Conservation (phyloP, 805 yeast genomes). For the Saturnispora gosingensis region DNA sequence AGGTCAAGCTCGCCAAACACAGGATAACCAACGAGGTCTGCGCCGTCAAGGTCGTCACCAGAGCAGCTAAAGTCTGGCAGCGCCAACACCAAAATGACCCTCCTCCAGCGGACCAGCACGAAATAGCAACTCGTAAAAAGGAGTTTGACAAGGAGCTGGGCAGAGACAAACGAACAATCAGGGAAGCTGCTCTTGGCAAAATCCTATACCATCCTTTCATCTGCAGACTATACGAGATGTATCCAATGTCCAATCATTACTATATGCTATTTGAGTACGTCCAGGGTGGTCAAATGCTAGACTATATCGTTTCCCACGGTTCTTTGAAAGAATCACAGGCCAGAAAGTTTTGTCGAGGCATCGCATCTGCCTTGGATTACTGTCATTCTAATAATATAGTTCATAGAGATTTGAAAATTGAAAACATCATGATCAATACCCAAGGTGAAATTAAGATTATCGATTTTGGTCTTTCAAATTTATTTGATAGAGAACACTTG, state of each 20-base stretch:
- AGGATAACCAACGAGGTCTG: slow-evolving; percentile 73
- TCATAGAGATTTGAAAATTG: slow-evolving; percentile 94
- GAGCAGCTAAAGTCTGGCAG: slow-evolving; percentile 73
- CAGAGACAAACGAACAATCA: slow-evolving; percentile 81
- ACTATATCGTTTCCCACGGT: slow-evolving; percentile 94
- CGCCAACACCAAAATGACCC: slow-evolving; percentile 63
- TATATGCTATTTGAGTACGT: slow-evolving; percentile 96
- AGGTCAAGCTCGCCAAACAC: slow-evolving; percentile 89
- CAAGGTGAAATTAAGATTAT: slow-evolving; percentile 92
- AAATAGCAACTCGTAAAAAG: slow-evolving; percentile 50
- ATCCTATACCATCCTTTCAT: slow-evolving; percentile 86
- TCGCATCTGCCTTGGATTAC: slow-evolving; percentile 87
- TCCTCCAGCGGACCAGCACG: slow-evolving; percentile 52
- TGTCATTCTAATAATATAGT: slow-evolving; percentile 92
- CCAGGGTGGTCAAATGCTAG: slow-evolving; percentile 95
- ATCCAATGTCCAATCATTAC: slow-evolving; percentile 93
- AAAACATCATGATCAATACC: slow-evolving; percentile 88
- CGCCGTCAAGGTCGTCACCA: slow-evolving; percentile 86
- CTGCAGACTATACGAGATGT: slow-evolving; percentile 86
- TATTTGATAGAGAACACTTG: slow-evolving; percentile 60
- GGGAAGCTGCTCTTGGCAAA: slow-evolving; percentile 93
- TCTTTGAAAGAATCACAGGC: slow-evolving; percentile 90
- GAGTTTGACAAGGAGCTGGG: slow-evolving; percentile 77
- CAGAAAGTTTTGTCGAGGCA: slow-evolving; percentile 87
- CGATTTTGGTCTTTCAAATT: slow-evolving; percentile 90